A percentile compares a stretch with the other conserved stretches of the same genome.
phyloP scores from a whole-genome alignment of 2,329 filamentous ascomycete genomes.

The Sclerotinia minor region DNA sequence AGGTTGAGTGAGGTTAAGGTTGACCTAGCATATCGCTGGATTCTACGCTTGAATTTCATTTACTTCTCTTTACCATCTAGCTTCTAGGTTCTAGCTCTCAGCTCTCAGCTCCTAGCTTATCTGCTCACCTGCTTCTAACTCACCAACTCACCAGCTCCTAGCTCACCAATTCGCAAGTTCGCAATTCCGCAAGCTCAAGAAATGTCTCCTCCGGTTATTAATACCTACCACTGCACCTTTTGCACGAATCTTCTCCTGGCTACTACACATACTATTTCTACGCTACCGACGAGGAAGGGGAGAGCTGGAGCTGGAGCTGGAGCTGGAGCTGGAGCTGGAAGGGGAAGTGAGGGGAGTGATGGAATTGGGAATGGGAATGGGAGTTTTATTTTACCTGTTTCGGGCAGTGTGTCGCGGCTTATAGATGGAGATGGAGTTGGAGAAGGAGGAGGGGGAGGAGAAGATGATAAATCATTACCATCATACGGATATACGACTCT shows the following conservation, averaged over 20 bases:
- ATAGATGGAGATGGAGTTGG: background rate
- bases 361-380: background rate
- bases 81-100: too few species aligned
- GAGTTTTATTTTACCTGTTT: slow-evolving; percentile 1
- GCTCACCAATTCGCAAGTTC: background rate
- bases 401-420: background rate
- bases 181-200: too few species aligned
- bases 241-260: slow-evolving; percentile 3
- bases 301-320: too few species aligned
- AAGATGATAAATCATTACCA: background rate
- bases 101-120: too few species aligned
- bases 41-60: too few species aligned
- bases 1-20: too few species aligned
- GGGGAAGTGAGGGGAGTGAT: too few species aligned
- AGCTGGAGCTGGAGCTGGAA: too few species aligned
- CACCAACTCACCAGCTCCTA: too few species aligned
- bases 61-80: too few species aligned
- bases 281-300: background rate
- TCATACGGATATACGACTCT: background rate
- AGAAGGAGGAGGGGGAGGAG: background rate
- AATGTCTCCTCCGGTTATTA: background rate
- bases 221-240: slow-evolving; percentile 4
- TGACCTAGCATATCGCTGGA: too few species aligned
- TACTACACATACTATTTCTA: background rate
- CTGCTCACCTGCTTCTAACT: too few species aligned